phyloP scores from a whole-genome alignment of 2,329 filamentous ascomycete genomes.

The Botrytis fragariae region DNA sequence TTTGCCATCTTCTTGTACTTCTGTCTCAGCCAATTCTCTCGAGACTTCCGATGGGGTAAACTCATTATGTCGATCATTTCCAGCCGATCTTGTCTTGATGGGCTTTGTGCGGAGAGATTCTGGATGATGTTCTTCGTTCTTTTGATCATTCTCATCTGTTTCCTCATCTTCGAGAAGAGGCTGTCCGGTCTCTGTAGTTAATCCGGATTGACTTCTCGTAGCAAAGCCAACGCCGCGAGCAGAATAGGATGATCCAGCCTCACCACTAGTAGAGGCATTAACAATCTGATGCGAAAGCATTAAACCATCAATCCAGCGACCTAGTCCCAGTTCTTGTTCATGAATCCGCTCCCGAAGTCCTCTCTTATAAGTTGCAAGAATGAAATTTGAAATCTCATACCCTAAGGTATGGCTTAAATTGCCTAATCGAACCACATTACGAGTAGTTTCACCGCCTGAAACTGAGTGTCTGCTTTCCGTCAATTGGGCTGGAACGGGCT shows the following conservation, averaged over 20 bases:
- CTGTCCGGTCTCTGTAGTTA: neutral
- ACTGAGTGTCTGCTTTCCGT: neutral
- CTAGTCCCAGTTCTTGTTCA: neutral
- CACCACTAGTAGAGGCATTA: neutral
- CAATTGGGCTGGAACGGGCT: neutral
- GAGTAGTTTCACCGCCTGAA: neutral
- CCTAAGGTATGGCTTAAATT: accelerated
- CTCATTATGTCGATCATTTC: neutral
- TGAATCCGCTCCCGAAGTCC: neutral
- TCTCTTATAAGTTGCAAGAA: neutral
- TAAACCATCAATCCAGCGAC: neutral
- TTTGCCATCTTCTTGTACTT: neutral
- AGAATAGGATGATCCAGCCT: neutral
- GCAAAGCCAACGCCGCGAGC: neutral
- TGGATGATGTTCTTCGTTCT: neutral
- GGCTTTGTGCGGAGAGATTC: neutral
- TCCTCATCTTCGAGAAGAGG: neutral
- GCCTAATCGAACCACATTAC: neutral
- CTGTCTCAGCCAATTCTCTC: neutral
- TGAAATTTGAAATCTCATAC: accelerated
- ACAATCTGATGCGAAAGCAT: neutral
- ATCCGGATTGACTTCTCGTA: neutral
- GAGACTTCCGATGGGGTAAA: neutral
- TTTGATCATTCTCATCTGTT: neutral
- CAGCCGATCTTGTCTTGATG: neutral